A percentile compares a stretch with the other conserved stretches of the same genome.
phyloP scores from a whole-genome alignment of 495 filamentous ascomycete species.

The Aspergillus avenaceus region DNA sequence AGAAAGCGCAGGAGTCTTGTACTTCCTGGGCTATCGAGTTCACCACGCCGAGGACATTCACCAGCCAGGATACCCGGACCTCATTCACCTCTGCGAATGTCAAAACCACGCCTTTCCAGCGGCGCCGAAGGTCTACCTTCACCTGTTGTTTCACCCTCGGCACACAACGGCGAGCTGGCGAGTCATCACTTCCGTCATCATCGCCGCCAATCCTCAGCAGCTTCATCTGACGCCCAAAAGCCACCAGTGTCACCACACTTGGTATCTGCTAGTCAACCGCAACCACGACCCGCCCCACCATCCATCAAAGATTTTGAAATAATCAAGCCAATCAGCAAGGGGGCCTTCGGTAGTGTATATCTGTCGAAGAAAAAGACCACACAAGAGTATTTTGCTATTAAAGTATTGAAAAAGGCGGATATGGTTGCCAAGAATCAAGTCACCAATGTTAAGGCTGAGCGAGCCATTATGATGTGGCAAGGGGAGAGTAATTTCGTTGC shows the following conservation, averaged over 20 bases:
- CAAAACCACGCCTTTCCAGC: conserved; percentile 76
- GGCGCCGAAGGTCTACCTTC: conserved; percentile 73
- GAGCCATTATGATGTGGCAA: conserved; percentile 99
- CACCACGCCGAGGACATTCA: conserved; percentile 80
- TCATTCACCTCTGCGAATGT: conserved; percentile 80
- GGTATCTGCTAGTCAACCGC: conserved; percentile 61
- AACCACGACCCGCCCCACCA: conserved; percentile 78
- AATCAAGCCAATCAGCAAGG: conserved; percentile 98
- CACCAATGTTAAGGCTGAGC: conserved; percentile 96
- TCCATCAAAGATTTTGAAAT: conserved; percentile 99
- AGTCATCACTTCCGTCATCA: conserved; percentile 63
- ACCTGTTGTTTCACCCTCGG: conserved; percentile 82
- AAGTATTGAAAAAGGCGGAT: conserved; percentile 96
- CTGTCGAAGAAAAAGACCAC: conserved; percentile 97
- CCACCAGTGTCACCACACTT: conserved; percentile 80
- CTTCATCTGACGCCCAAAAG: conserved; percentile 64
- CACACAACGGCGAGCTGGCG: conserved; percentile 73
- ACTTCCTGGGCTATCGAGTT: conserved; percentile 64
- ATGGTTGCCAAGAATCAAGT: conserved; percentile 99
- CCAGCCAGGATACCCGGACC: conserved; percentile 71
- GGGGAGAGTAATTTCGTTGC: conserved; percentile 99
- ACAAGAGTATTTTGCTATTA: conserved; percentile 97
- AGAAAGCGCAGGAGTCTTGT: conserved; percentile 80
- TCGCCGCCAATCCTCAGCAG: conserved; percentile 86
- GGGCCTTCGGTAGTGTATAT: conserved; percentile 97